Evolutionary conservation across 2,329 filamentous ascomycete species (phyloP), one percentile per base, ranked within the genome.

Genomic region (Bipolaris sorokiniana): DNA sequence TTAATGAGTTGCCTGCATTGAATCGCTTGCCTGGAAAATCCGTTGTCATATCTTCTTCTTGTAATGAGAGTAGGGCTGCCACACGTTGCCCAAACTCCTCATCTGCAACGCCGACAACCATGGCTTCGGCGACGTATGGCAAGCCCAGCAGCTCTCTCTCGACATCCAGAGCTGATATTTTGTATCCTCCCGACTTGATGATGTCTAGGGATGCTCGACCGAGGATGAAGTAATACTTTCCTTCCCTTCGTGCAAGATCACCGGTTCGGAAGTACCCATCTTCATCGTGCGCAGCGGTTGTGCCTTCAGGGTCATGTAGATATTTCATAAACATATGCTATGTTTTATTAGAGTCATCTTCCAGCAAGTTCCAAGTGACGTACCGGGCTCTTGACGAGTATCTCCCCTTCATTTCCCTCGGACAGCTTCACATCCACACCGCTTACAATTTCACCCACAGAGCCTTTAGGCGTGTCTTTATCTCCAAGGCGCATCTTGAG

Each of bases 181-280:
- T 85, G 62, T 84, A 84, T 0, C 83, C 83, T 15, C 83, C 82
- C 0, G 80, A 81, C 60, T 85, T 85, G 67, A 86, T 83, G 31
- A 85, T 77, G 59, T 84, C 82, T 6, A 83, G 76, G 16, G 79
- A 82, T 9, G 80, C 81, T 10, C 82, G 78, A 7, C 83, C 83
- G 51, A 83, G 75, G 51, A 85, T 84, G 36, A 76, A 85, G 64
- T 84, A 85, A 58, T 71, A 82, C 67, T 59, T 79, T 57, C 74
- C 77, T 54, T 79, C 75, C 57, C 67, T 68, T 11, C 77, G 66
- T 11, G 69, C 70, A 42, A 76, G 70, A 37, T 83, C 81, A 9
- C 80, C 80, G 0, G 80, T 83, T 60, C 78, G 79, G 66, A 82
- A 83, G 73, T 80, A 83, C 9, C 80, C 80, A 41, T 82, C 79